Evolutionary conservation across 1,139 yeast species (phyloP), one percentile per base, ranked within the genome.

Genomic region (Suhomyces yuchorum): DNA sequence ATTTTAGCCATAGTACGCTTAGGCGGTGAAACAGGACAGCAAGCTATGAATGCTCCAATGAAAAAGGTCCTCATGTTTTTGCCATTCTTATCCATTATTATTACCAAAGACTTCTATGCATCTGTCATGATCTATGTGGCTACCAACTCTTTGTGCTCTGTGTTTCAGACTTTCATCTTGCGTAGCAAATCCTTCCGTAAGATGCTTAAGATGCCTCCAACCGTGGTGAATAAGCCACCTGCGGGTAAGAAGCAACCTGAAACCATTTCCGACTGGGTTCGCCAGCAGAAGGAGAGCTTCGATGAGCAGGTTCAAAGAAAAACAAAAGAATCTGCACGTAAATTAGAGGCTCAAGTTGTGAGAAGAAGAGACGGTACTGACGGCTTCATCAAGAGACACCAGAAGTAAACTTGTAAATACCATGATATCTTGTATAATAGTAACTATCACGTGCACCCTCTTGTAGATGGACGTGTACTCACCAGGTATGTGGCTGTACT

Each of bases 1-100:
- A 87, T 91, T 51, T 80, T 89, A 45, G 76, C 80, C 2, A 84
- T 93, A 64, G 81, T 93, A 64, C 81, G 85, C 68, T 70, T 84
- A 36, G 99, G 98, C 51, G 97, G 97, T 56, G 98, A 93, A 66
- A 87, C 96, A 17, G 97, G 96, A 48, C 85, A 87, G 40, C 82
- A 81, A 50, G 63, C 66, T 35, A 82, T 80, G 55, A 78, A 89
- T 68, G 75, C 85, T 49, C 89, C 92, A 2, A 82, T 82, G 70
- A 86, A 84, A 61, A 68, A 87, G 26, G 80, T 92, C 73, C 83
- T 87, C 43, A 75, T 77, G 50, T 60, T 63, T 36, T 68, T 90
- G 59, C 98, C 98, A 20, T 75, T 91, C 55, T 73, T 85, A 32
- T 89, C 97, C 3, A 85, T 93, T 51, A 83, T 92, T 22, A 81